Conservation (phyloP, 1,139 yeast species). For the Kazachstania sp. region DNA sequence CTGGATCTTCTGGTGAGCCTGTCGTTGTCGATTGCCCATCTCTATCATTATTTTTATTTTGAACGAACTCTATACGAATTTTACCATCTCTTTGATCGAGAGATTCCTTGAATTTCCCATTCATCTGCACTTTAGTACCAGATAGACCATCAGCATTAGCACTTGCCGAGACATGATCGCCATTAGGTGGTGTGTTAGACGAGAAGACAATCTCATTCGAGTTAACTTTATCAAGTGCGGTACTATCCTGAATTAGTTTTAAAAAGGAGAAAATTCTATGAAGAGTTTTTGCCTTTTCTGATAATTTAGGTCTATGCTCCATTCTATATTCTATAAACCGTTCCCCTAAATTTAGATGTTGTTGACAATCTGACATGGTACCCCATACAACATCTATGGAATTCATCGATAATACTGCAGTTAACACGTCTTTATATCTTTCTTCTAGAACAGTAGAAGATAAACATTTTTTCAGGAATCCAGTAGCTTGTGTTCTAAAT, state of each 20-base stretch:
- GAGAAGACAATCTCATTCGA: constrained; percentile 20
- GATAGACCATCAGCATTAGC: not conserved
- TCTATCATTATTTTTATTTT: not conserved
- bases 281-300: constrained; percentile 66
- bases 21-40: not conserved
- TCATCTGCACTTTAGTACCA: not conserved
- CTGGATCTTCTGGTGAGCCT: constrained; percentile 1
- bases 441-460: constrained; percentile 39
- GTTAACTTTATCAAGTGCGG: constrained; percentile 43
- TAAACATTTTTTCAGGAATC: constrained; percentile 57
- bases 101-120: constrained; percentile 17
- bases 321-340: constrained; percentile 62
- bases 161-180: not conserved
- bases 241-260: constrained; percentile 66
- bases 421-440: constrained; percentile 74
- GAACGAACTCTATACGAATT: constrained; percentile 18
- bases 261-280: constrained; percentile 73
- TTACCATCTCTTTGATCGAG: constrained; percentile 21
- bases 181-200: constrained; percentile 1
- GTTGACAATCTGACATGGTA: constrained; percentile 76
- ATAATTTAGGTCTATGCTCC: constrained; percentile 54
- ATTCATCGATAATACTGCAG: constrained; percentile 80
- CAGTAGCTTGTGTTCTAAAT: constrained; percentile 65
- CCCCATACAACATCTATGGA: constrained; percentile 89
- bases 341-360: constrained; percentile 70